A percentile compares a stretch with the other conserved stretches of the same genome.
phyloP scores from a whole-genome alignment of 2,329 filamentous ascomycete species.

The Hypoxylon sp. region DNA sequence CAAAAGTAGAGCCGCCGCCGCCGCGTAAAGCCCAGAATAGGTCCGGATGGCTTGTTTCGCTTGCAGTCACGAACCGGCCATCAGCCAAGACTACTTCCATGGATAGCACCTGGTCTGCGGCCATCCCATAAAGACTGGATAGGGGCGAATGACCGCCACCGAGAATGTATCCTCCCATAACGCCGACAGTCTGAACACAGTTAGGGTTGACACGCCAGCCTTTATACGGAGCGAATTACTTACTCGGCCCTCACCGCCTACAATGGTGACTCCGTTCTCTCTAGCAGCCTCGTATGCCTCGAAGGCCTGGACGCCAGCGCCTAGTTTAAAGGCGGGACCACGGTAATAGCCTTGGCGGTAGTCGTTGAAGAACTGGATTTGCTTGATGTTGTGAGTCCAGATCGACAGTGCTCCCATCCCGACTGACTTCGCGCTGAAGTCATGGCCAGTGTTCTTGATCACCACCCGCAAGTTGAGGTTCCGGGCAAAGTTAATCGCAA shows the following conservation, averaged over 20 bases:
- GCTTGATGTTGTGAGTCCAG: slow-evolving; percentile 56
- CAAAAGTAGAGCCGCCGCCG: slow-evolving; percentile 58
- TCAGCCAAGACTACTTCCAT: slow-evolving; percentile 62
- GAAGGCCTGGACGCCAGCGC: slow-evolving; percentile 65
- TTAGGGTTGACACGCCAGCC: slow-evolving; percentile 17
- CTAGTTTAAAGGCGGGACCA: slow-evolving; percentile 67
- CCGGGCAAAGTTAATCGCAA: slow-evolving; percentile 61
- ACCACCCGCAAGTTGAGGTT: slow-evolving; percentile 63
- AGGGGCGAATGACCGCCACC: slow-evolving; percentile 68
- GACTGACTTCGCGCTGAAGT: slow-evolving; percentile 59
- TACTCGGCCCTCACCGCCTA: slow-evolving; percentile 65
- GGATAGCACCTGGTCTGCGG: slow-evolving; percentile 62
- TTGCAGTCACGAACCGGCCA: slow-evolving; percentile 58
- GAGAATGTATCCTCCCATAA: slow-evolving; percentile 59
- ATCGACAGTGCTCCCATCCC: slow-evolving; percentile 56
- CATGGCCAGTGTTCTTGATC: slow-evolving; percentile 66
- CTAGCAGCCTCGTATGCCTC: slow-evolving; percentile 67
- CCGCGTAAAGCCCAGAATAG: slow-evolving; percentile 64
- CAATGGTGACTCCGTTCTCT: slow-evolving; percentile 60
- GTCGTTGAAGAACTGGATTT: slow-evolving; percentile 50
- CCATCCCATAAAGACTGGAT: slow-evolving; percentile 61
- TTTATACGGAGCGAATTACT: slow-evolving; percentile 1
- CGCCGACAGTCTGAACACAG: slow-evolving; percentile 58
- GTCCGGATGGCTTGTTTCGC: slow-evolving; percentile 57
- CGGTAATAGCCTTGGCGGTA: slow-evolving; percentile 53